Evolutionary conservation across 2,329 filamentous ascomycete genomes (phyloP), one percentile per base, ranked within the genome.

Genomic region (Pezicula neosporulosa): DNA sequence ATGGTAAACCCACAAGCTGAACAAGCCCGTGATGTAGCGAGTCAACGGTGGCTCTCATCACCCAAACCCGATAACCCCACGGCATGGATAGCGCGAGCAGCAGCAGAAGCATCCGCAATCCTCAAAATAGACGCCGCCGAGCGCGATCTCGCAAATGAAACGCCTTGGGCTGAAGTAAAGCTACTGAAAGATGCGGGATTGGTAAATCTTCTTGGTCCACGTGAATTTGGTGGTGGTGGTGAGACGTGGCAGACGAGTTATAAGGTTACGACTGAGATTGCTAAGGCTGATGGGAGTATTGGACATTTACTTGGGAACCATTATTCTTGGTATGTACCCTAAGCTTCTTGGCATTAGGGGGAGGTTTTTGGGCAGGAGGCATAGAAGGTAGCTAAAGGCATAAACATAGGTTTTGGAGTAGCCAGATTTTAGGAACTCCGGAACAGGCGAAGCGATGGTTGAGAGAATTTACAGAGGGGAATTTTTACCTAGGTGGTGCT

Each of bases 161-260:
- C 44, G 16, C 44, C 44, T 30, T 46, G 33, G n/a, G 44, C 44
- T n/a, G 44, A 46, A 16, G 28, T 46, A n/a, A n/a, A 46, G 19
- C 7, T 46, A 13, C n/a, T 46, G 8, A 46, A 46, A 18, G 44
- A 46, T 13, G 44, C 44, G 13, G 44, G 44, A n/a, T 35, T 46
- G 5, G 44, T 46, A 12, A 46, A 46, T 27, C 44, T 46, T 16
- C 28, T 46, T 8, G 44, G 44, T 7, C 44, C 44, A 33, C 21
- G 44, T 10, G 44, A 46, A 21, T 68, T 66, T 2, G 81, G 81
- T 3, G 68, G 73, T 0, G 80, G 79, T 13, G 63, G 63, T 7
- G 74, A 85, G 62, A 78, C 74, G 1, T 84, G 81, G 66, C 63
- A 68, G 35, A 78, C 75, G 0, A 72, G 68, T 3, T 82, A 79